Base-by-base conservation (phyloP, 306 rosid species). In the Vigna mungo region DNA sequence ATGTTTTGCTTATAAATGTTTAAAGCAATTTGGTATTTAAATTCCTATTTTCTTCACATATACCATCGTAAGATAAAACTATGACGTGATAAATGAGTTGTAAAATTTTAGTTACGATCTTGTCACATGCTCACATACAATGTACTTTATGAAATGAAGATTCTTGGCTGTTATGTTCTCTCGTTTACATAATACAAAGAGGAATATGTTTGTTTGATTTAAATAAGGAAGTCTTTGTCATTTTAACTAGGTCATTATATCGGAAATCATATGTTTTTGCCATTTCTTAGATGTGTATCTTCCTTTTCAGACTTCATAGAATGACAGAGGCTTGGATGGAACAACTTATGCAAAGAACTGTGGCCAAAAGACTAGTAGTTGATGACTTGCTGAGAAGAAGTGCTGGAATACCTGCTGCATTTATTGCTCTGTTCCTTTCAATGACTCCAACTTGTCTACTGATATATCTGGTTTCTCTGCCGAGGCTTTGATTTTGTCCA, bases 341-440 rank as follows among this genome's bases (percentile, higher is more conserved):
- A 77, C 96, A 95, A 85, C 96, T 95, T 78, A 92, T 90, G 98
- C 91, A 89, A 83, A 87, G 97, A 89, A 92, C 94, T 17, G 83
- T 87, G 44, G 90, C 97, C 81, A 90, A 89, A 87, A 93, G 91
- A 61, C 99, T 92, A 78, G 76, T 85, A 53, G 97, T 95, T 76
- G 96, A 95, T 86, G 93, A 92, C 86, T 87, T 95, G 77, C 79
- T 95, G 80, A 90, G 99, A 85, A 92, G 99, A 88, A 95, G 99
- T 64, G 97, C 99, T 25, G 97, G 99, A 78, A 95, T 95, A 88
- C 99, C 99, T 60, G 97, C 99, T 72, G 97, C 97, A 37, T 92
- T 92, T 81, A 88, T 68, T 30, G 99, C 99, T 83, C 80, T 95
- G 9, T 95, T 95, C 78, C 97, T 95, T 95, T 95, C 87, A 95